These are phyloP conservation scores for Aspergillus sp. DNA, from an alignment of 2,329 filamentous ascomycete species.

Conservation along the genomic window DNA sequence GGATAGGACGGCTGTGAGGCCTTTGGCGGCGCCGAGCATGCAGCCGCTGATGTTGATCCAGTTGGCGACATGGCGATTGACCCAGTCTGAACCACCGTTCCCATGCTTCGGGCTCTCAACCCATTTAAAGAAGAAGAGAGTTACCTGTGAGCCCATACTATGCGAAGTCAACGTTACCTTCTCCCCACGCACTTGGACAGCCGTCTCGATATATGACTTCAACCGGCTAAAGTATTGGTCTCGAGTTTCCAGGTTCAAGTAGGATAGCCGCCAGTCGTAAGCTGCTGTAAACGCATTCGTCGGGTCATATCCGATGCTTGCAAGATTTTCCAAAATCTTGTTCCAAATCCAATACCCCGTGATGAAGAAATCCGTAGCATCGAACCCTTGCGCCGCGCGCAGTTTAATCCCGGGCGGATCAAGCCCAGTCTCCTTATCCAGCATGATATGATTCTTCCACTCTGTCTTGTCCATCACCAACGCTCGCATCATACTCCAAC, in stretches of 20 bases:
- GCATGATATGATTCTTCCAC: slow-evolving; percentile 97
- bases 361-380: slow-evolving; percentile 86
- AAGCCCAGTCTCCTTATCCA: slow-evolving; percentile 86
- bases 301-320: slow-evolving; percentile 93
- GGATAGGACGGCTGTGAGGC: slow-evolving; percentile 82
- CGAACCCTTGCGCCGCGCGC: slow-evolving; percentile 91
- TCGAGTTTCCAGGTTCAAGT: slow-evolving; percentile 81
- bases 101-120: slow-evolving; percentile 78
- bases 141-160: slow-evolving; percentile 95
- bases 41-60: slow-evolving; percentile 99
- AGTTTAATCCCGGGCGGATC: slow-evolving; percentile 90
- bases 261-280: slow-evolving; percentile 92
- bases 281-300: slow-evolving; percentile 67
- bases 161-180: slow-evolving; percentile 89
- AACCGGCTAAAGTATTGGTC: slow-evolving; percentile 93
- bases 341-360: slow-evolving; percentile 98
- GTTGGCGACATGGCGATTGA: slow-evolving; percentile 82
- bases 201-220: slow-evolving; percentile 87
- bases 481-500: slow-evolving; percentile 98
- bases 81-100: slow-evolving; percentile 81
- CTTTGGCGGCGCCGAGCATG: slow-evolving; percentile 94
- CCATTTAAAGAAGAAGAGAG: slow-evolving; percentile 78
- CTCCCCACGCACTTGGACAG: slow-evolving; percentile 67
- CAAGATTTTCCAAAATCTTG: slow-evolving; percentile 96
- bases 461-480: slow-evolving; percentile 87